Percentiles rank a stretch among this genome's conserved stretches.
Conservation (phyloP, 2,329 filamentous ascomycete species). For the Didymella keratinophila region DNA sequence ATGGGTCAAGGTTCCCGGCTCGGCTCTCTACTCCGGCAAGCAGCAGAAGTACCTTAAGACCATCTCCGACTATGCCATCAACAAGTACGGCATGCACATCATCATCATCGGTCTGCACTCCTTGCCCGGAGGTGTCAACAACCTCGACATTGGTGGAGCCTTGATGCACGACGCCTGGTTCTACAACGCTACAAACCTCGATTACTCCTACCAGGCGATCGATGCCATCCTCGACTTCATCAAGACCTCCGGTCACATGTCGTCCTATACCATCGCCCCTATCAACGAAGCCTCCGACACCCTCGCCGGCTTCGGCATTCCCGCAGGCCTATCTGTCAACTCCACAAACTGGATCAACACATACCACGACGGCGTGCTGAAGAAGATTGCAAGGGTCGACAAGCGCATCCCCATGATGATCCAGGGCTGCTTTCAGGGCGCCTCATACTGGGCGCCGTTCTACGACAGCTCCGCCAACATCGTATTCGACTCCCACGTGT, state of each 20-base stretch:
- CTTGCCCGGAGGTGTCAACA: conserved; percentile 43
- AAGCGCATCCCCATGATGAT: conserved; percentile 24
- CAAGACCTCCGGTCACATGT: conserved; percentile 29
- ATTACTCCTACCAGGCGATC: conserved; percentile 44
- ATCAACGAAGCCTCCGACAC: conserved; percentile 51
- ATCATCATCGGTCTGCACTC: conserved; percentile 47
- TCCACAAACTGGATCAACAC: conserved; percentile 43
- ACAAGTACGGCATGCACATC: conserved; percentile 47
- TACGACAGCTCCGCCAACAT: conserved; percentile 8
- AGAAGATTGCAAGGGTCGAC: conserved; percentile 26
- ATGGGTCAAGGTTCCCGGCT: conserved; percentile 47
- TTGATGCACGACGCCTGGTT: conserved; percentile 45
- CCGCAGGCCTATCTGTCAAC: conserved; percentile 37
- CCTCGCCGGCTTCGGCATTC: conserved; percentile 40
- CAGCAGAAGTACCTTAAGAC: conserved; percentile 37
- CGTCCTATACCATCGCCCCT: conserved; percentile 46
- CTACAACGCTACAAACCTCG: conserved; percentile 45
- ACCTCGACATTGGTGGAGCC: conserved; percentile 17
- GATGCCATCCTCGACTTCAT: conserved; percentile 45
- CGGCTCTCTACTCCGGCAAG: conserved; percentile 43
- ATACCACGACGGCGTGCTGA: conserved; percentile 37
- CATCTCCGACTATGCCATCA: conserved; percentile 48
- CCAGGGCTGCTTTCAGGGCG: conserved; percentile 25
- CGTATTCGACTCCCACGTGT: conserved; percentile 14
- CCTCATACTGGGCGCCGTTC: conserved; percentile 22